Percentiles rank a stretch among this genome's conserved stretches.
These are phyloP conservation scores for Fusarium sp. DNA, from an alignment of 2,329 filamentous ascomycete species.

Conservation along the genomic window DNA sequence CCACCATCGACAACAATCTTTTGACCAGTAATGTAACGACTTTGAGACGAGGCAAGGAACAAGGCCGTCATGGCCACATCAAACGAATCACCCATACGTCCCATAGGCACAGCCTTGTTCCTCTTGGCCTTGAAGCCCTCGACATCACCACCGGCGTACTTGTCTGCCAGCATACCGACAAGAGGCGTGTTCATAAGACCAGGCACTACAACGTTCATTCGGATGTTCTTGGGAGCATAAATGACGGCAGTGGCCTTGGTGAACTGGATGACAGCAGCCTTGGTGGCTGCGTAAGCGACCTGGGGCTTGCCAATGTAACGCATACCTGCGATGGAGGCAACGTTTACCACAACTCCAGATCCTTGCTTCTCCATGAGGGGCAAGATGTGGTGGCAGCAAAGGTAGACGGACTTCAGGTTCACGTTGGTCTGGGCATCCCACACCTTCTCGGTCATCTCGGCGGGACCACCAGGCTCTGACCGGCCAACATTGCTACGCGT, in stretches of 20 bases:
- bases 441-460: not conserved
- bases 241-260: slow-evolving; percentile 1
- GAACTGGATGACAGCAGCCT: not conserved
- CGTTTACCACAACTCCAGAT: not conserved
- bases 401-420: not conserved
- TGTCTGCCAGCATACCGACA: not conserved
- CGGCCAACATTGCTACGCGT: not conserved
- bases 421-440: not conserved
- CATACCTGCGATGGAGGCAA: not conserved
- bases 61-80: not conserved
- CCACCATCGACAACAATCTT: no score
- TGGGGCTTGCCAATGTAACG: not conserved
- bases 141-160: not conserved
- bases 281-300: not conserved
- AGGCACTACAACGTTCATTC: not conserved
- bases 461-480: not conserved
- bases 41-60: no score
- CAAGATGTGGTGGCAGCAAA: not conserved
- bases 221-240: not conserved
- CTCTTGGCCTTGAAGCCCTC: not conserved
- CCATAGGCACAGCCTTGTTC: slow-evolving; percentile 42
- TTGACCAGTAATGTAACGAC: no score
- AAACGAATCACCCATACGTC: slow-evolving; percentile 37
- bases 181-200: not conserved
- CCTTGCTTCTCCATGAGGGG: not conserved